A percentile compares a stretch with the other conserved stretches of the same genome.
Evolutionary conservation across 768 basidiomycete genomes (phyloP).

Genomic region (Nevesoporus exiguus): DNA sequence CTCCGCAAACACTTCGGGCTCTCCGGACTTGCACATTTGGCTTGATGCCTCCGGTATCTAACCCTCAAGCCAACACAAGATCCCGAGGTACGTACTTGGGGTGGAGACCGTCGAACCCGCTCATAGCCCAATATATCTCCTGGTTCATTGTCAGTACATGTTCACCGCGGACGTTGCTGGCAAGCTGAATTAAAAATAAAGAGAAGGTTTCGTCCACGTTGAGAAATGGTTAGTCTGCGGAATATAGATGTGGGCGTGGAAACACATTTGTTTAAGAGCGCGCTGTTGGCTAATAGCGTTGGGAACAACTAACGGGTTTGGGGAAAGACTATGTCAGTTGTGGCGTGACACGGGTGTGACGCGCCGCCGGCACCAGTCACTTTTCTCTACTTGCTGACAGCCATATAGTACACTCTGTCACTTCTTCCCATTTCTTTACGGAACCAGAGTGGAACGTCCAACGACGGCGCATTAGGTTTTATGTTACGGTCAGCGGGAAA

Average conservation of each 20-base stretch:
- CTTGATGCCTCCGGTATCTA: neutral
- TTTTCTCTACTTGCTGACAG: neutral
- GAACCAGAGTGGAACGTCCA: constrained; percentile 2
- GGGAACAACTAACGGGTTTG: neutral
- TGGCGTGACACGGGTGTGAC: constrained; percentile 15
- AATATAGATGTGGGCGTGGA: neutral
- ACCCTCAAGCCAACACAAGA: neutral
- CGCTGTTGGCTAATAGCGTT: neutral
- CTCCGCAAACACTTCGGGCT: neutral
- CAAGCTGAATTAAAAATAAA: neutral
- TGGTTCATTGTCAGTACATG: neutral
- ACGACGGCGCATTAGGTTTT: constrained; percentile 20
- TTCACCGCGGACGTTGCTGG: neutral
- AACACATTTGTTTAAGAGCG: neutral
- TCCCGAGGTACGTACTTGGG: neutral
- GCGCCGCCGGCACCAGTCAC: neutral
- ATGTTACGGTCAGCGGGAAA: constrained; percentile 40
- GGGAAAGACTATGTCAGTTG: neutral
- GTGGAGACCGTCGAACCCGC: neutral
- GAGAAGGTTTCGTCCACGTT: neutral
- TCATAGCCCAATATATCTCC: neutral
- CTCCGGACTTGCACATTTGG: neutral
- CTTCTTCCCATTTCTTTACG: constrained; percentile 4
- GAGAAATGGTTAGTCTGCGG: neutral
- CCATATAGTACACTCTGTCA: neutral